Evolutionary conservation across 1,284 basidiomycete genomes (phyloP).

Genomic region (Caloboletus inedulis): DNA sequence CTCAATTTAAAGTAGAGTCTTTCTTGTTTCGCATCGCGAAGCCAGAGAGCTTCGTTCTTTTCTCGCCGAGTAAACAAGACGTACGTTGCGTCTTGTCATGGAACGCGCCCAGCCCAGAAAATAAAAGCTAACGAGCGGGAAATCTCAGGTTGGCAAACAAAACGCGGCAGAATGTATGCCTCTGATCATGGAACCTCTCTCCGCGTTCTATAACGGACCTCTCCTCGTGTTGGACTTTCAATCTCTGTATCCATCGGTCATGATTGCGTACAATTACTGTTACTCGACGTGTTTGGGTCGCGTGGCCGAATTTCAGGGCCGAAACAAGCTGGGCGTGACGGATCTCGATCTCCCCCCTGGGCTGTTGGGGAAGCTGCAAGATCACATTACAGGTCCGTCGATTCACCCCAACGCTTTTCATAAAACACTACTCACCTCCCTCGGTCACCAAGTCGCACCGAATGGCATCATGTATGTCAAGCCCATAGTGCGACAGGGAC

Average conservation of each 20-base stretch:
- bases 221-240: constrained; percentile 80
- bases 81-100: constrained; percentile 44
- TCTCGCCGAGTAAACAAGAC: constrained; percentile 83
- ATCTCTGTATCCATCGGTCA: constrained; percentile 92
- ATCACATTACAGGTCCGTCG: constrained; percentile 69
- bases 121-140: neutral
- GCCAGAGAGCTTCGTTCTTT: constrained; percentile 86
- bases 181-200: constrained; percentile 91
- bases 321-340: constrained; percentile 84
- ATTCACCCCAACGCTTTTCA: neutral
- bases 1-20: constrained; percentile 98
- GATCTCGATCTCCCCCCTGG: constrained; percentile 74
- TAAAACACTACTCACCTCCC: constrained; percentile 2
- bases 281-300: constrained; percentile 97
- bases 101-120: neutral
- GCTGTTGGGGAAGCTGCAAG: constrained; percentile 63
- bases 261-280: constrained; percentile 99
- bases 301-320: constrained; percentile 78
- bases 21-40: constrained; percentile 99
- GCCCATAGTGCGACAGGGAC: constrained; percentile 76
- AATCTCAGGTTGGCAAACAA: constrained; percentile 81
- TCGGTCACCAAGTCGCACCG: constrained; percentile 66
- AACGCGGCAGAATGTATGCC: constrained; percentile 96
- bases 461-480: constrained; percentile 96
- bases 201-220: constrained; percentile 91